These are phyloP conservation scores for Cairneyella variabilis DNA, from an alignment of 495 filamentous ascomycete species.

Conservation along the genomic window DNA sequence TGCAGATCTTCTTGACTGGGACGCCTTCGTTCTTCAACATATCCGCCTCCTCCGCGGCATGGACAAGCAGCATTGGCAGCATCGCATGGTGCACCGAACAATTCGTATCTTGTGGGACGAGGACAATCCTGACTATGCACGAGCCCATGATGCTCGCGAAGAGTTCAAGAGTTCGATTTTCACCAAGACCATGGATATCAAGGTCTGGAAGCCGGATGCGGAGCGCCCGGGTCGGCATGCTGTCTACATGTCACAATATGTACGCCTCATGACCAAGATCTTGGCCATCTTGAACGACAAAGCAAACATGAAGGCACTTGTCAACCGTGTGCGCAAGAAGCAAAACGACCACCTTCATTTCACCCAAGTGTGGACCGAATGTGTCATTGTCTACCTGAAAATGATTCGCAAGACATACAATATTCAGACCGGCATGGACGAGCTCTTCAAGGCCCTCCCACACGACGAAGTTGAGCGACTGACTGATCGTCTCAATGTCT, in stretches of 20 bases:
- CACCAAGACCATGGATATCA: constrained; percentile 89
- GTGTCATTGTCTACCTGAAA: constrained; percentile 69
- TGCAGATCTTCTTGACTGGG: constrained; percentile 63
- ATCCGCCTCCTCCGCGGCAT: constrained; percentile 73
- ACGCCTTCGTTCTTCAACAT: constrained; percentile 66
- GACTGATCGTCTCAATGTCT: constrained; percentile 45
- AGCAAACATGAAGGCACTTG: constrained; percentile 71
- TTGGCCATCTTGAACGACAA: constrained; percentile 75
- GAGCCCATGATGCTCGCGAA: constrained; percentile 60
- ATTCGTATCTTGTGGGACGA: constrained; percentile 72
- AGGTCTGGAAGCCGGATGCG: constrained; percentile 93
- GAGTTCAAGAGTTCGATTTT: constrained; percentile 85
- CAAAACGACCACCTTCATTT: constrained; percentile 84
- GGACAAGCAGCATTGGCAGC: constrained; percentile 97
- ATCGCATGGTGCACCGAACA: constrained; percentile 78
- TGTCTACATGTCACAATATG: constrained; percentile 89
- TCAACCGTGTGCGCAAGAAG: constrained; percentile 78
- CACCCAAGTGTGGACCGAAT: constrained; percentile 75
- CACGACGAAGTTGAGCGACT: constrained; percentile 74
- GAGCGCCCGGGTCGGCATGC: constrained; percentile 91
- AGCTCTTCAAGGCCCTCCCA: constrained; percentile 72
- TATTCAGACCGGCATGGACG: constrained; percentile 66
- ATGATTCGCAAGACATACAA: constrained; percentile 66
- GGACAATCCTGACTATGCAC: constrained; percentile 15
- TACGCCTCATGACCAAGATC: constrained; percentile 71